Conservation (phyloP, 2,329 filamentous ascomycete genomes). For the Trematosphaeria pertusa region DNA sequence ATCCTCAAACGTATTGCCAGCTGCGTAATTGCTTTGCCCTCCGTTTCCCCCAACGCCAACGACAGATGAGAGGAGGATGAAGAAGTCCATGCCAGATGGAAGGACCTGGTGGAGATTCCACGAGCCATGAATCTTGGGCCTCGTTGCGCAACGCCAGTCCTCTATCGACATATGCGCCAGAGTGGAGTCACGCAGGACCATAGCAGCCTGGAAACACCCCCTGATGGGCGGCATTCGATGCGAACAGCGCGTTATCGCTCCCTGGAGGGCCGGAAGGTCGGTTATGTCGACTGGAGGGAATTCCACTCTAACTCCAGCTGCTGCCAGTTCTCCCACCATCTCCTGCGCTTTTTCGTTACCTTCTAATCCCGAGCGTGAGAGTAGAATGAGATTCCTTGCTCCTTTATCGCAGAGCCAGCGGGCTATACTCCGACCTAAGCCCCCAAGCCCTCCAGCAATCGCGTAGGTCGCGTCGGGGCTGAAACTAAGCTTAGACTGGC, state of each 20-base stretch:
- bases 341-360: constrained; percentile 2
- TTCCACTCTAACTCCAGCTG: background rate
- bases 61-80: constrained; percentile 27
- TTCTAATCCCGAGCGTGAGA: constrained; percentile 8
- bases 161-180: constrained; percentile 7
- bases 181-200: constrained; percentile 13
- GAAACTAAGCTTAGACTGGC: too few species aligned
- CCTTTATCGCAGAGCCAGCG: constrained; percentile 20
- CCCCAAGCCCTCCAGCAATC: constrained; percentile 24
- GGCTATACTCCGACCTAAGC: constrained; percentile 22
- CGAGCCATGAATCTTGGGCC: constrained; percentile 7
- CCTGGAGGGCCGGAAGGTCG: background rate
- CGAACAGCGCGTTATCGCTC: background rate
- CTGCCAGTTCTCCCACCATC: background rate
- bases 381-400: constrained; percentile 22
- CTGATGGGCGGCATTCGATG: constrained; percentile 14
- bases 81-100: constrained; percentile 15
- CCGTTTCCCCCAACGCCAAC: constrained; percentile 26
- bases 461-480: constrained; percentile 22
- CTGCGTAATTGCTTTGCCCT: constrained; percentile 35
- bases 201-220: constrained; percentile 21
- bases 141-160: background rate
- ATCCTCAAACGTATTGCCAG: constrained; percentile 29
- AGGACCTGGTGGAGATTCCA: constrained; percentile 10
- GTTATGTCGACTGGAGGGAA: background rate